phyloP scores from a whole-genome alignment of 1,139 yeast species.

The Pneumocystis wakefieldiae region DNA sequence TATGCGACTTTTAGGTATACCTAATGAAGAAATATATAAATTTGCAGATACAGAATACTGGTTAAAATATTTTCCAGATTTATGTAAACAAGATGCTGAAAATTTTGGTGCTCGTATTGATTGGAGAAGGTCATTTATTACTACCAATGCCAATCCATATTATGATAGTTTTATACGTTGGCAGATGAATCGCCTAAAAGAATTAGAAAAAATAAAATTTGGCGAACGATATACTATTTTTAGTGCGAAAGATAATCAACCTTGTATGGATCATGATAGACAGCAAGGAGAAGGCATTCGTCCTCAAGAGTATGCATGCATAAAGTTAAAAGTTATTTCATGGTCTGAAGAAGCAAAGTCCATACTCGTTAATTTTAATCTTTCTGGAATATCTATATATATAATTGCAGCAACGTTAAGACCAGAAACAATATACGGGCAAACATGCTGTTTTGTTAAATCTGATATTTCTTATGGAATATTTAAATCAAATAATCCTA shows the following conservation, averaged over 20 bases:
- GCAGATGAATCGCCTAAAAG: conserved; percentile 86
- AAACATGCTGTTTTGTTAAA: conserved; percentile 93
- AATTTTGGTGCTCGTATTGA: conserved; percentile 86
- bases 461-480: conserved; percentile 88
- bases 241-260: conserved; percentile 96
- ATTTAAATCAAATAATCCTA: conserved; percentile 67
- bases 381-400: conserved; percentile 44
- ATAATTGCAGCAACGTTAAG: conserved; percentile 94
- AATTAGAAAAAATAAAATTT: conserved; percentile 78
- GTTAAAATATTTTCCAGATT: conserved; percentile 83
- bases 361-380: conserved; percentile 25
- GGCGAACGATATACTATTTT: conserved; percentile 97
- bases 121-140: conserved; percentile 94
- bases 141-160: conserved; percentile 90
- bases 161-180: conserved; percentile 91
- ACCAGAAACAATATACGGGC: conserved; percentile 99
- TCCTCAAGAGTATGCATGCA: conserved; percentile 92
- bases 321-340: conserved; percentile 63
- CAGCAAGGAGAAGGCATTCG: conserved; percentile 91
- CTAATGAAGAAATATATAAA: conserved; percentile 63
- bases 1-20: conserved; percentile 83
- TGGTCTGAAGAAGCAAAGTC: conserved; percentile 41
- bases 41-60: conserved; percentile 85
- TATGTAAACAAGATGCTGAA: conserved; percentile 67
- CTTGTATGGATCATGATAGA: conserved; percentile 99